Evolutionary conservation across 495 filamentous ascomycete species (phyloP).

Genomic region (Penicillium paradoxum): DNA sequence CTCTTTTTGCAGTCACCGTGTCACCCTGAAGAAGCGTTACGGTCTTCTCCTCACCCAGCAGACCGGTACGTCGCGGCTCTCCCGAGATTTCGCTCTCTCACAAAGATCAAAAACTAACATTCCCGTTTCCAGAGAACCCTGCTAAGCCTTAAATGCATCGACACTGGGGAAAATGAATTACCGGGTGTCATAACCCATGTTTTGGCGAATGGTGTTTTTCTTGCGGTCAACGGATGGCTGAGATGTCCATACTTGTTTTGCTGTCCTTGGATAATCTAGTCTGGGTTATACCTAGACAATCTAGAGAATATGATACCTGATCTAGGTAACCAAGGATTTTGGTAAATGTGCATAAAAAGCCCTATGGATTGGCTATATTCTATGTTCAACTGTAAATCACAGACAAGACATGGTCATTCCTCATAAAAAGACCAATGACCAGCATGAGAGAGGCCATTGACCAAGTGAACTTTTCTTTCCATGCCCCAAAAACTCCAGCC

Average conservation of each 20-base stretch:
- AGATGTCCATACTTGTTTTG: constrained; percentile 18
- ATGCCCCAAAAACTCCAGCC: constrained; percentile 33
- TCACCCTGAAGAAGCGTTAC: constrained; percentile 89
- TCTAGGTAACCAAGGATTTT: constrained; percentile 2
- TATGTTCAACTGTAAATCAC: constrained; percentile 12
- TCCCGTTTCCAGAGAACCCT: constrained; percentile 19
- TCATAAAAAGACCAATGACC: constrained; percentile 15
- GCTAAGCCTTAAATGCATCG: constrained; percentile 25
- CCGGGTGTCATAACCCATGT: constrained; percentile 28
- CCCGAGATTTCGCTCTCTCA: neutral
- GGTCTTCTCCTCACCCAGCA: constrained; percentile 81
- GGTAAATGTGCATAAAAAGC: constrained; percentile 12
- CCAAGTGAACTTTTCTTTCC: constrained; percentile 23
- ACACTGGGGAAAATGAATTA: constrained; percentile 25
- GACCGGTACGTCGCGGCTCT: constrained; percentile 35
- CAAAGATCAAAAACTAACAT: constrained; percentile 10
- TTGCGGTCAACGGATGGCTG: constrained; percentile 30
- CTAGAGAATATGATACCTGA: constrained; percentile 11
- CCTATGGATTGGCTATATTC: constrained; percentile 16
- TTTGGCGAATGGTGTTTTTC: constrained; percentile 46
- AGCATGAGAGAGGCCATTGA: constrained; percentile 3
- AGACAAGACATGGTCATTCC: constrained; percentile 16
- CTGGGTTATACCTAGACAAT: neutral
- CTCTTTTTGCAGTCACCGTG: constrained; percentile 61
- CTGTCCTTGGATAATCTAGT: constrained; percentile 6